Evolutionary conservation across 2,329 filamentous ascomycete species (phyloP).

Genomic region (Trichothecium roseum): DNA sequence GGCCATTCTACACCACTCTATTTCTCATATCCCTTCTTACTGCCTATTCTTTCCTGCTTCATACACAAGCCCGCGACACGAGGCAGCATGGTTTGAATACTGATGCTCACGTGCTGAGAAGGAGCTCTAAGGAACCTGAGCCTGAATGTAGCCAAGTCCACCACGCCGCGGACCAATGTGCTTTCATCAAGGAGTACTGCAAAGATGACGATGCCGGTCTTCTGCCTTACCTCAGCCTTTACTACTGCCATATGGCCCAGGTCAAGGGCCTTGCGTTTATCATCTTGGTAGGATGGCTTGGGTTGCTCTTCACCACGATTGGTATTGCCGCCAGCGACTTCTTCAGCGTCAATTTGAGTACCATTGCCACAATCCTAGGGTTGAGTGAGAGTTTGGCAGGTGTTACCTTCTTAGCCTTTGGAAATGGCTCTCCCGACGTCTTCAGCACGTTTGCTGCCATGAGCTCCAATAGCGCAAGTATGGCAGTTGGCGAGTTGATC

Average conservation of each 20-base stretch:
- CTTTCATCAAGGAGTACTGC: slow-evolving; percentile 75
- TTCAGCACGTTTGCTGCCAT: slow-evolving; percentile 99
- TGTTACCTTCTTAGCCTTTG: slow-evolving; percentile 92
- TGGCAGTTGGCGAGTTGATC: slow-evolving; percentile 90
- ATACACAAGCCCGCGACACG: slow-evolving; percentile 8
- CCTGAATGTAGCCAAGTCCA: slow-evolving; percentile 71
- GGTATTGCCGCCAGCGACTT: slow-evolving; percentile 98
- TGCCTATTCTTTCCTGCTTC: slow-evolving; percentile 30
- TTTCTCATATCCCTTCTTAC: slow-evolving; percentile 35
- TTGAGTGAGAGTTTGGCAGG: slow-evolving; percentile 94
- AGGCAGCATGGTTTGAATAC: slow-evolving; percentile 6
- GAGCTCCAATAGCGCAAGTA: slow-evolving; percentile 91
- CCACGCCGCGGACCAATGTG: slow-evolving; percentile 68
- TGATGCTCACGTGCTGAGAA: slow-evolving; percentile 11
- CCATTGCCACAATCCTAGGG: slow-evolving; percentile 77
- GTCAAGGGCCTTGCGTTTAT: slow-evolving; percentile 69
- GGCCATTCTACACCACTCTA: slow-evolving; percentile 39
- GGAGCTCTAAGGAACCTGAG: slow-evolving; percentile 15
- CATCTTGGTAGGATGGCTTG: slow-evolving; percentile 73
- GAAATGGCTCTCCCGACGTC: slow-evolving; percentile 95
- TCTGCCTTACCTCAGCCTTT: slow-evolving; percentile 77
- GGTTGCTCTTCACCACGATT: slow-evolving; percentile 87
- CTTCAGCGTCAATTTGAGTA: slow-evolving; percentile 93
- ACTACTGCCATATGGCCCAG: slow-evolving; percentile 69
- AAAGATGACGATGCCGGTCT: slow-evolving; percentile 83